Evolutionary conservation across 805 yeast genomes (phyloP), one percentile per base, ranked within the genome.

Genomic region (Starmerella etchellsii): DNA sequence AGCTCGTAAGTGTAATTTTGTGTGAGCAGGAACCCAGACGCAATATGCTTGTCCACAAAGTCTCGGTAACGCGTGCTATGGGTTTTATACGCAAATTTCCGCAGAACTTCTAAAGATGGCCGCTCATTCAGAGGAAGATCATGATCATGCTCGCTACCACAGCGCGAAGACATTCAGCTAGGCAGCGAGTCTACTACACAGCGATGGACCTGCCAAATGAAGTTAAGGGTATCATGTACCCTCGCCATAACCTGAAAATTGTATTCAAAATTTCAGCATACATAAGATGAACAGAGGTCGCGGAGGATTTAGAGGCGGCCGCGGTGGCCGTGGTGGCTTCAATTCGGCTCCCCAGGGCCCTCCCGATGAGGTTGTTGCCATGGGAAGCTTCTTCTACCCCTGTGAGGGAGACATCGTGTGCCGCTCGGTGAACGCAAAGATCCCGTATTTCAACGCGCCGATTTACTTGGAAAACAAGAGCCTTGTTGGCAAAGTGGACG

Each of bases 381-480:
- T 91, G 93, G 99, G 99, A 47, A 62, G 82, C 20, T 91, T 85
- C 60, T 53, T 83, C 60, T 95, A 87, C 60, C 71, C 91, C 13
- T 85, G 95, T 63, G 99, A 91, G 65, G 95, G 94, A 44, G 98
- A 91, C 59, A 81, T 91, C 59, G 94, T 91, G 42, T 91, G 97
- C 68, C 82, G 87, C 58, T 85, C 96, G 36, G 81, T 82, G 56
- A 91, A 91, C 62, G 76, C 84, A 43, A 88, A 88, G 69, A 71
- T 91, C 53, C 98, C 99, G 57, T 91, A 88, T 64, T 91, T 91
- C 74, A 91, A 91, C 66, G 99, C 99, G 22, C 98, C 98, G 60
- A 87, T 91, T 55, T 91, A 80, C 63, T 72, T 91, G 54, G 97
- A 91, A 62, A 88, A 91, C 71, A 91, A 91, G 61, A 80, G 94